Percentiles rank a stretch among this genome's conserved stretches.
These are phyloP conservation scores for Moesziomyces aphidis DNA, from an alignment of 1,284 basidiomycete genomes.

Conservation along the genomic window DNA sequence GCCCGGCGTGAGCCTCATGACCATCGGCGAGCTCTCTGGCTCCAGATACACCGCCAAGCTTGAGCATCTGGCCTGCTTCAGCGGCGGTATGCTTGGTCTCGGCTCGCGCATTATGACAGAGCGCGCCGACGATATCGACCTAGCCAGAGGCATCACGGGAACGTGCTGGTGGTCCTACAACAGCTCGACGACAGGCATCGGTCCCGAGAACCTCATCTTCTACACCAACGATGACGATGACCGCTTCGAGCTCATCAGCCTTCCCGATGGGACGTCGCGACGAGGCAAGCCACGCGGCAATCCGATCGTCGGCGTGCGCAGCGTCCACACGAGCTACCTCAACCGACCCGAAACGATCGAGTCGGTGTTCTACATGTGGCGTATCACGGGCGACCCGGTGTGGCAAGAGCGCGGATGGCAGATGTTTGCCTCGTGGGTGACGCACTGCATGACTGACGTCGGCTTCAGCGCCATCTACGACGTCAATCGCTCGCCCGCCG, in stretches of 20 bases:
- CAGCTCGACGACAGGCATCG: slow-evolving; percentile 62
- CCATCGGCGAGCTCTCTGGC: slow-evolving; percentile 52
- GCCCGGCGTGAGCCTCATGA: slow-evolving; percentile 68
- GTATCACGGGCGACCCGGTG: slow-evolving; percentile 72
- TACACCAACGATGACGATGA: slow-evolving; percentile 53
- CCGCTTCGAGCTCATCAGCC: slow-evolving; percentile 47
- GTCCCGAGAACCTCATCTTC: slow-evolving; percentile 63
- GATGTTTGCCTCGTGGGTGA: slow-evolving; percentile 73
- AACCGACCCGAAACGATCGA: slow-evolving; percentile 73
- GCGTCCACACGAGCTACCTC: slow-evolving; percentile 48
- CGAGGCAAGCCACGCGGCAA: slow-evolving; percentile 50
- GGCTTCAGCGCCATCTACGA: slow-evolving; percentile 70
- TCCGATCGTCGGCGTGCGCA: slow-evolving; percentile 63
- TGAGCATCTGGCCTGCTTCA: slow-evolving; percentile 71
- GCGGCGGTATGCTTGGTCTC: slow-evolving; percentile 73
- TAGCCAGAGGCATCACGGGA: slow-evolving; percentile 69
- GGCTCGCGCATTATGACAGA: slow-evolving; percentile 70
- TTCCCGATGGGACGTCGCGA: slow-evolving; percentile 42
- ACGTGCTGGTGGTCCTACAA: slow-evolving; percentile 72
- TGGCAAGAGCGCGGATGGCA: slow-evolving; percentile 74
- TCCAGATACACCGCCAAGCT: slow-evolving; percentile 50
- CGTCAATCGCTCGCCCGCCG: slow-evolving; percentile 67
- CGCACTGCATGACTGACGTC: slow-evolving; percentile 67
- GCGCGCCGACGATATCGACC: slow-evolving; percentile 69
- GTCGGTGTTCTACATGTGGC: slow-evolving; percentile 72